Evolutionary conservation across 306 rosid species (phyloP).

Genomic region (Dicorynia guianensis): DNA sequence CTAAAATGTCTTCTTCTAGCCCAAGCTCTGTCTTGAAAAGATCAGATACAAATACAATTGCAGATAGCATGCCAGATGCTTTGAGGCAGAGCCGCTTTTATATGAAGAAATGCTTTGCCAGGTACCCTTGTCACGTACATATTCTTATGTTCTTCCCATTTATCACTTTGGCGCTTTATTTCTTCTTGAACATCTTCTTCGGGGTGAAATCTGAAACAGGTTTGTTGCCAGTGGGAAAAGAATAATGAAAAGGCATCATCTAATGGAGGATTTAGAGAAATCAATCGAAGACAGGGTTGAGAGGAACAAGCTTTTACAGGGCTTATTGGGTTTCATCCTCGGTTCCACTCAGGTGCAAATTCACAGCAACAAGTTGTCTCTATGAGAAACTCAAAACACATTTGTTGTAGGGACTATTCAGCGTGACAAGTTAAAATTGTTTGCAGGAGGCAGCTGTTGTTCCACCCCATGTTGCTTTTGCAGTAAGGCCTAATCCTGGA

Average conservation of each 20-base stretch:
- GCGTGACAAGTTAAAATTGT: conserved; percentile 10
- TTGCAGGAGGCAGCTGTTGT: conserved; percentile 78
- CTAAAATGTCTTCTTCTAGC: conserved; percentile 64
- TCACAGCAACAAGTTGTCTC: conserved; percentile 4
- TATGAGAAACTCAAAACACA: neutral
- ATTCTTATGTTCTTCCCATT: conserved; percentile 7
- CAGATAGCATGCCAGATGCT: conserved; percentile 81
- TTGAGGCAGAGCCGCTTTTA: conserved; percentile 70
- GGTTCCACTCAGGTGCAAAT: conserved; percentile 74
- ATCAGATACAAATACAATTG: conserved; percentile 65
- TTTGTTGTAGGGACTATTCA: neutral
- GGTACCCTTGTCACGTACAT: conserved; percentile 44
- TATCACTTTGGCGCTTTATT: conserved; percentile 2
- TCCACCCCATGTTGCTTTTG: conserved; percentile 89
- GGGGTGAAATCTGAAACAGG: conserved; percentile 43
- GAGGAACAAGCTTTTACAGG: conserved; percentile 68
- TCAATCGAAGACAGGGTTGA: conserved; percentile 67
- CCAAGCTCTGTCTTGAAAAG: conserved; percentile 55
- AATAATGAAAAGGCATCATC: conserved; percentile 59
- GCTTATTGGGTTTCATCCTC: conserved; percentile 76
- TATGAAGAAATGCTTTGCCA: conserved; percentile 80
- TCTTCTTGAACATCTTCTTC: neutral
- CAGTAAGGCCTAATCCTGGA: conserved; percentile 91
- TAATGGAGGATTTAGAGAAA: conserved; percentile 72
- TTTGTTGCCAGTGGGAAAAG: conserved; percentile 57